phyloP scores from a whole-genome alignment of 2,329 filamentous ascomycete genomes.

The Allantophomopsis lycopodina region DNA sequence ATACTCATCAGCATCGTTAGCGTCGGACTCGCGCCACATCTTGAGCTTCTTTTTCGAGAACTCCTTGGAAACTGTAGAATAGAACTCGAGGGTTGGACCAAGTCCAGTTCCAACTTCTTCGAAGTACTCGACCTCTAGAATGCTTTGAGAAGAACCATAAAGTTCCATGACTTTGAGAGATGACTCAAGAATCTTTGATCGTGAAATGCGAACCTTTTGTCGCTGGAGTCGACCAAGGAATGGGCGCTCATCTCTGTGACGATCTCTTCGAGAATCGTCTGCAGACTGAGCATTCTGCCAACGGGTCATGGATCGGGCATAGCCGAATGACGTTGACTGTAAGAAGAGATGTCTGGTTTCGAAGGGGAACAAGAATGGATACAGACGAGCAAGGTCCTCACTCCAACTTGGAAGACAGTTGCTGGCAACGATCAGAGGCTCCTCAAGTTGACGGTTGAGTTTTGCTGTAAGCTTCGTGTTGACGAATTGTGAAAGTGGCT shows the following conservation, averaged over 20 bases:
- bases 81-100: constrained; percentile 92
- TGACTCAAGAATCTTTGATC: constrained; percentile 88
- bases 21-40: constrained; percentile 89
- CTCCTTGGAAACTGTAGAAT: constrained; percentile 92
- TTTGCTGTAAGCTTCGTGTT: constrained; percentile 98
- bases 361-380: constrained; percentile 95
- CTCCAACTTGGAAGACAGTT: constrained; percentile 94
- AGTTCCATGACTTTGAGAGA: constrained; percentile 98
- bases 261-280: constrained; percentile 69
- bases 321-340: constrained; percentile 96
- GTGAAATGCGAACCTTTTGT: constrained; percentile 95
- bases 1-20: constrained; percentile 58
- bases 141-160: constrained; percentile 91
- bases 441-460: constrained; percentile 89
- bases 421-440: constrained; percentile 92
- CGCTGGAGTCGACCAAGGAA: constrained; percentile 85
- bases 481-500: constrained; percentile 87
- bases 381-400: constrained; percentile 83
- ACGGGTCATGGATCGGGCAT: constrained; percentile 90
- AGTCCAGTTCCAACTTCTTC: constrained; percentile 95
- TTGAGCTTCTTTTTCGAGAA: constrained; percentile 96
- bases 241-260: constrained; percentile 74
- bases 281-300: constrained; percentile 87
- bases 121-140: constrained; percentile 96
- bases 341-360: constrained; percentile 94